Evolutionary conservation across 2,329 filamentous ascomycete genomes (phyloP).

Genomic region (Monilinia laxa): DNA sequence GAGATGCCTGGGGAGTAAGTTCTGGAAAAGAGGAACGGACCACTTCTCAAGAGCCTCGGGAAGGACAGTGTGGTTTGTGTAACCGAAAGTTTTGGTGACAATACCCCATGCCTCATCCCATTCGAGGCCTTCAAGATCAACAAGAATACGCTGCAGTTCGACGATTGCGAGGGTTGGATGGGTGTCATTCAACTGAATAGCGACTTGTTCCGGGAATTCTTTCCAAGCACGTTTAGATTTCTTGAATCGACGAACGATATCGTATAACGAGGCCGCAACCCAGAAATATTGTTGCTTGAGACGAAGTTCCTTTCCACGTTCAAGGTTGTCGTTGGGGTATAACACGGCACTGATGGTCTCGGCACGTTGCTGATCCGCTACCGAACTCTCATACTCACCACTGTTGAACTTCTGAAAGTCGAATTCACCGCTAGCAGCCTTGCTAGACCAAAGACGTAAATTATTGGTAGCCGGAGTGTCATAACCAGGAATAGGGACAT

Average conservation of each 20-base stretch:
- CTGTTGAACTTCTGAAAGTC: slow-evolving; percentile 99
- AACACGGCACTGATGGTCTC: slow-evolving; percentile 97
- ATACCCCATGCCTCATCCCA: slow-evolving; percentile 93
- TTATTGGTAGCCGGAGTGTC: slow-evolving; percentile 92
- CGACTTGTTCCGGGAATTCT: slow-evolving; percentile 91
- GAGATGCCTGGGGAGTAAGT: slow-evolving; percentile 88
- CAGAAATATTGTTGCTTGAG: slow-evolving; percentile 99
- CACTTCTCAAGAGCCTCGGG: slow-evolving; percentile 98
- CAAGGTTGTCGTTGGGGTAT: slow-evolving; percentile 96
- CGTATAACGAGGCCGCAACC: slow-evolving; percentile 93
- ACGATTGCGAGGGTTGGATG: slow-evolving; percentile 96
- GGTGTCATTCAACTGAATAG: slow-evolving; percentile 97
- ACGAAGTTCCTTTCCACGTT: slow-evolving; percentile 92
- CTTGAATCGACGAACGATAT: slow-evolving; percentile 97
- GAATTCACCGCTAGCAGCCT: slow-evolving; percentile 94
- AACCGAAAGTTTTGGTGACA: slow-evolving; percentile 78
- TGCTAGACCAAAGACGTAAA: slow-evolving; percentile 94
- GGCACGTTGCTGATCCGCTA: slow-evolving; percentile 97
- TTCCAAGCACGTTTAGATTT: slow-evolving; percentile 89
- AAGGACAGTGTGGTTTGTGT: slow-evolving; percentile 97
- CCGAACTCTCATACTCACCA: slow-evolving; percentile 92
- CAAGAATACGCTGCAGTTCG: slow-evolving; percentile 87
- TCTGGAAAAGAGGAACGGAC: slow-evolving; percentile 89
- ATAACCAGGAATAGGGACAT: slow-evolving; percentile 89
- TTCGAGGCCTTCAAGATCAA: slow-evolving; percentile 85